Evolutionary conservation across 2,329 filamentous ascomycete genomes (phyloP).

Genomic region (Ambrosiella cleistominuta): DNA sequence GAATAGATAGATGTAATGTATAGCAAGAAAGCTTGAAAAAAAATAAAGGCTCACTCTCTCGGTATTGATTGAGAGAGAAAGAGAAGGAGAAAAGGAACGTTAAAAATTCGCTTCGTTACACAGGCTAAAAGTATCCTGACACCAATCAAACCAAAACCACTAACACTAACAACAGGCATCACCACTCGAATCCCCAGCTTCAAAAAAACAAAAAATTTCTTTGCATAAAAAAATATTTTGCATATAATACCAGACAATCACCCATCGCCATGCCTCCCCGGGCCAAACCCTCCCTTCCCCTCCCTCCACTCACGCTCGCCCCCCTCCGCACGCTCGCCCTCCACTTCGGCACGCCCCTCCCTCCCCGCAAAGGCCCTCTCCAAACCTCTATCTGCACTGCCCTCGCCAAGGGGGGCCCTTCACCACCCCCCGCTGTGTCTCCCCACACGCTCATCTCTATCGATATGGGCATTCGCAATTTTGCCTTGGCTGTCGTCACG

Average conservation of each 20-base stretch:
- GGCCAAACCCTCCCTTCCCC: neutral
- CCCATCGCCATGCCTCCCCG: neutral
- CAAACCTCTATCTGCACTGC: neutral
- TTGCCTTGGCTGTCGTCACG: slow-evolving; percentile 6
- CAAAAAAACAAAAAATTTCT: neutral
- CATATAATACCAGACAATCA: neutral
- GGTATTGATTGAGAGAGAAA: too few relatives aligned
- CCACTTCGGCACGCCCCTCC: slow-evolving; percentile 4
- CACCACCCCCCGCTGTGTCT: neutral
- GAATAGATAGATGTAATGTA: too few relatives aligned
- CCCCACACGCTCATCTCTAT: slow-evolving; percentile 4
- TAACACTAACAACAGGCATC: neutral
- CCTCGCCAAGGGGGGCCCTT: neutral
- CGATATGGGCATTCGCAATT: slow-evolving; percentile 10
- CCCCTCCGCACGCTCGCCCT: slow-evolving; percentile 3
- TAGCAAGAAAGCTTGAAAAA: too few relatives aligned
- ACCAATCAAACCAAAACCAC: neutral
- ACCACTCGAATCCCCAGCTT: neutral
- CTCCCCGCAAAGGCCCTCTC: slow-evolving; percentile 1
- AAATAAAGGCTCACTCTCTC: too few relatives aligned
- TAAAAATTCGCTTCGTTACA: neutral
- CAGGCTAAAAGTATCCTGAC: neutral
- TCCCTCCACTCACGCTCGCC: neutral
- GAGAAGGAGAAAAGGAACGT: too few relatives aligned
- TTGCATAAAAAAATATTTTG: neutral